Base-by-base conservation (phyloP, 2,329 filamentous ascomycete species). In the Phoma sp. region DNA sequence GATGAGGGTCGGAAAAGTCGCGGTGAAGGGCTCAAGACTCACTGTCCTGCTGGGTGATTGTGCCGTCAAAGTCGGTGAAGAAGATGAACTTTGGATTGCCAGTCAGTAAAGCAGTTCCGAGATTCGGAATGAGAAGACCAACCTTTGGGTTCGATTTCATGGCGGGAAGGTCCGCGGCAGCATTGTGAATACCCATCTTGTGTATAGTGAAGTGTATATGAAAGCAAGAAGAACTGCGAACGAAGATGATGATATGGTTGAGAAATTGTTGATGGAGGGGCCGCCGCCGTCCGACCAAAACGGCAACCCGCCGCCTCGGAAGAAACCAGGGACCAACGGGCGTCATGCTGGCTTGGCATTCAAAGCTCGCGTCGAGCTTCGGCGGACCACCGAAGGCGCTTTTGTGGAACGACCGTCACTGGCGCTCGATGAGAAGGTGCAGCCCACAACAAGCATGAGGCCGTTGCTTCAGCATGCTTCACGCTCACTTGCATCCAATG, bases 61-160 rank as follows among this genome's bases (percentile, higher is more conserved):
- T 98, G 69, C 95, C 95, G 77, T 99, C 95, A 74, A 98, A 98
- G 79, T 99, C 95, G 65, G 93, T 96, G 82, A 98, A 98, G 84
- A 99, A 97, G 81, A 99, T 93, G 81, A 91, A 90, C 78, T 92
- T 26, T 14, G 15, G 33, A 30, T 7, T 17, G 34, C 17, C 28
- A 43, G 58, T 72, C 42, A 67, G 60, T 43, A 48, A 30, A 23
- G 3, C 9, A 33, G 14, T 56, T 57, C 50, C 40, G 49, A 56
- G 7, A 11, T 17, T 38, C 20, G 39, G 21, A 47, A 42, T 20
- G 23, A 1, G 18, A 28, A 5, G 20, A 26, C 54, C 12, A 53
- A 73, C 71, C 62, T 72, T 90, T 45, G 93, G 93, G 74, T 89
- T 87, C 53, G 72, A 75, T 60, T 77, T 74, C 77, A 82, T 76